Conservation (phyloP, 1,284 basidiomycete genomes). For the Mrakiaceae sp. region DNA sequence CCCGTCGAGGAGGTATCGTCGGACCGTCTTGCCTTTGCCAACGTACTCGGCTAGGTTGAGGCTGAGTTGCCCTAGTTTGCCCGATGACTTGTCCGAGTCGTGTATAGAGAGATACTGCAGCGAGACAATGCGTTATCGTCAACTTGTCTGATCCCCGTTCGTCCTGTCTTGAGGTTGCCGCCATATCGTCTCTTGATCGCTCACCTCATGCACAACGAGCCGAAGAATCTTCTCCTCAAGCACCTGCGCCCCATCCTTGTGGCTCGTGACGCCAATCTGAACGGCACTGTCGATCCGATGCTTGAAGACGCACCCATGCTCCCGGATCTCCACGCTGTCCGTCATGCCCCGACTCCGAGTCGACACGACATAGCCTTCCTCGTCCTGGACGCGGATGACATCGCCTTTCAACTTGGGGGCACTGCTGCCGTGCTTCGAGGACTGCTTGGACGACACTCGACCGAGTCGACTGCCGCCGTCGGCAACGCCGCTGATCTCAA, state of each 20-base stretch:
- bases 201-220: constrained; percentile 3
- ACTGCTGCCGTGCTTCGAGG: too few relatives aligned
- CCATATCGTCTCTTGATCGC: background rate
- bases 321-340: constrained; percentile 2
- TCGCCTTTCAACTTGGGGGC: too few relatives aligned
- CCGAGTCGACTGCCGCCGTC: too few relatives aligned
- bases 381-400: background rate
- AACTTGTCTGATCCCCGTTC: too few relatives aligned
- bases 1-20: constrained; percentile 11
- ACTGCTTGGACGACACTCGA: too few relatives aligned
- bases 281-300: background rate
- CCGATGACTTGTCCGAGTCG: background rate
- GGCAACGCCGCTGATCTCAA: too few relatives aligned
- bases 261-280: background rate
- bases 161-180: too few relatives aligned
- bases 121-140: too few relatives aligned
- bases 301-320: constrained; percentile 1
- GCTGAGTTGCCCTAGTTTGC: constrained; percentile 1
- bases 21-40: constrained; percentile 8
- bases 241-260: background rate
- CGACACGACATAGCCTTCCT: background rate
- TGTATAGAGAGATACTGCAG: background rate
- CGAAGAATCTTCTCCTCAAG: constrained; percentile 1
- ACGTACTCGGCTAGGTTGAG: constrained; percentile 12
- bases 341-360: background rate